phyloP scores from a whole-genome alignment of 805 yeast species.

The Scheffersomyces amazonensis region DNA sequence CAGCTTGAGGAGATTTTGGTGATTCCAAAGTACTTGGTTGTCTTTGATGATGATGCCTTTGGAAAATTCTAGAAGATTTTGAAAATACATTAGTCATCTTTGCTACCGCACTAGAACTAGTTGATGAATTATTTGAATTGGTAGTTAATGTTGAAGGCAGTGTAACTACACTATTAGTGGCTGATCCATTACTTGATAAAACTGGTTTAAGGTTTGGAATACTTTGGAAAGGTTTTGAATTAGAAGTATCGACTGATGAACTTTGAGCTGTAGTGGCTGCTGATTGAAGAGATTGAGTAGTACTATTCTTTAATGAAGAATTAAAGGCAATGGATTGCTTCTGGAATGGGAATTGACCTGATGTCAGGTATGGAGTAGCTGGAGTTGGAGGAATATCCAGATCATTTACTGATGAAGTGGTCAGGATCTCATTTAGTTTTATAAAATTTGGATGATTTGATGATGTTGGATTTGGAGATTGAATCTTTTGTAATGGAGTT shows the following conservation, averaged over 20 bases:
- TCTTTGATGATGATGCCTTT: constrained; percentile 11
- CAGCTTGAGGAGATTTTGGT: constrained; percentile 9
- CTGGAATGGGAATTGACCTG: background rate
- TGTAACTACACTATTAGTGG: no score
- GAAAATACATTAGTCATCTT: constrained; percentile 22
- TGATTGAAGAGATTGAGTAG: background rate
- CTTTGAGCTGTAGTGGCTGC: no score
- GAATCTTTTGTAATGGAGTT: background rate
- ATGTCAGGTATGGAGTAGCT: background rate
- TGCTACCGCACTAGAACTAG: constrained; percentile 3
- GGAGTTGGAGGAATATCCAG: background rate
- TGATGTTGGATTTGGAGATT: background rate
- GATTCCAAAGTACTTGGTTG: background rate
- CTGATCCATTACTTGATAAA: no score
- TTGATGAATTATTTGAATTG: background rate
- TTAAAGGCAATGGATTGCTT: background rate
- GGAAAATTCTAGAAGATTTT: constrained; percentile 25
- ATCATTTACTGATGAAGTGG: background rate
- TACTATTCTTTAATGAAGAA: background rate
- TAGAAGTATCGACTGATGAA: background rate
- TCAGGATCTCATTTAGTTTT: background rate
- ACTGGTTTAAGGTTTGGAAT: background rate
- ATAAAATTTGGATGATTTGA: background rate
- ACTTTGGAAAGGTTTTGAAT: no score
- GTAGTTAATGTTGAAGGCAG: no score